A percentile compares a stretch with the other conserved stretches of the same genome.
phyloP scores from a whole-genome alignment of 768 basidiomycete genomes.

The Psilocybe sp. region DNA sequence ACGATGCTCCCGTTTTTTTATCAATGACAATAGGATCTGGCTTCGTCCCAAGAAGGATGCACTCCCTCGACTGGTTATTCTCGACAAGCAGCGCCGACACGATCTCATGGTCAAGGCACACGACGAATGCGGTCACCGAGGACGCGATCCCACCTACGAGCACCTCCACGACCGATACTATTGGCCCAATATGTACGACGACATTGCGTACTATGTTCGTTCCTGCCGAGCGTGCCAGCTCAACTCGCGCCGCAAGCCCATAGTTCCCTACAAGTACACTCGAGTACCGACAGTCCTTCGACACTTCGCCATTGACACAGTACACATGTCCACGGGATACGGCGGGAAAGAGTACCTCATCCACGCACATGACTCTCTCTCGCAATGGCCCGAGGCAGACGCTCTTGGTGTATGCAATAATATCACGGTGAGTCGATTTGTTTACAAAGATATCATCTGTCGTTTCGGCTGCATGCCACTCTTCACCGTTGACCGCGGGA shows the following conservation, averaged over 20 bases:
- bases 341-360: conserved; percentile 22
- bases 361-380: conserved; percentile 19
- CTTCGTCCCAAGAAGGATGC: conserved; percentile 3
- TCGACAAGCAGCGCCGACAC: conserved; percentile 1
- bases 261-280: conserved; percentile 17
- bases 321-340: conserved; percentile 24
- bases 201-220: conserved; percentile 24
- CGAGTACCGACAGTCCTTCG: conserved; percentile 20
- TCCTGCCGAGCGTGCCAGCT: conserved; percentile 32
- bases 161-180: conserved; percentile 23
- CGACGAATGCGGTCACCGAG: conserved; percentile 25
- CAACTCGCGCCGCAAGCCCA: conserved; percentile 13
- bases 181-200: conserved; percentile 33
- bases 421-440: conserved; percentile 19
- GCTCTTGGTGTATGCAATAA: conserved; percentile 10
- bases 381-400: conserved; percentile 20
- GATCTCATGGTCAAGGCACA: conserved; percentile 23
- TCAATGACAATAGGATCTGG: conserved; percentile 18
- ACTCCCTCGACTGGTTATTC: conserved; percentile 22
- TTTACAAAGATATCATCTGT: conserved; percentile 26
- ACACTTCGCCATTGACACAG: conserved; percentile 22
- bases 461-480: conserved; percentile 16
- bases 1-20: conserved; percentile 11
- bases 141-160: conserved; percentile 22
- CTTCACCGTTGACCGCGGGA: conserved; percentile 25